Percentiles rank a stretch among this genome's conserved stretches.
Conservation (phyloP, 495 filamentous ascomycete genomes). For the Astrothelium subdiscretum region DNA sequence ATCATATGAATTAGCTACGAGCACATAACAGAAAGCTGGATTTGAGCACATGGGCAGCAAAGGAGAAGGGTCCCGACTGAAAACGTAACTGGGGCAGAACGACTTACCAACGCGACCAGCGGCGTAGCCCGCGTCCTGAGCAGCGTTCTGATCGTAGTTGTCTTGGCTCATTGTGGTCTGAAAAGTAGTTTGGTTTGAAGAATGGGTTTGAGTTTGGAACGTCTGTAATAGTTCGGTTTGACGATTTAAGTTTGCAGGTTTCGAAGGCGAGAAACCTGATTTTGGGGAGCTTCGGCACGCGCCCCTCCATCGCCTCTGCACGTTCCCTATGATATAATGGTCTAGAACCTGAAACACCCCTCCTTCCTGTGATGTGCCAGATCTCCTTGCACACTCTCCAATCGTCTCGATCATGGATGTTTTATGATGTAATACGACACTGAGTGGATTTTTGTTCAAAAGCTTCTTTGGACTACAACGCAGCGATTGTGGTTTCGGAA, state of each 20-base stretch:
- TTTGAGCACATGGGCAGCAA: no score
- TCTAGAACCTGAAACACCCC: no score
- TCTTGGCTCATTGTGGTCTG: not conserved
- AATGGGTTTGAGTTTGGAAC: not conserved
- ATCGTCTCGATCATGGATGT: no score
- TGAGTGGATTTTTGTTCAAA: no score
- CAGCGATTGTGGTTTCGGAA: no score
- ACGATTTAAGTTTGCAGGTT: not conserved
- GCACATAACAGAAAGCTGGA: not conserved
- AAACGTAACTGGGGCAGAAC: not conserved
- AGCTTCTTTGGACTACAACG: no score
- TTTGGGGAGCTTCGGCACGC: not conserved
- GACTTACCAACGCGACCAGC: constrained; percentile 9
- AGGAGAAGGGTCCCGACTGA: not conserved
- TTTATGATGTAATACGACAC: no score
- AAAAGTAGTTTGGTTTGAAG: not conserved
- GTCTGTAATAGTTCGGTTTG: not conserved
- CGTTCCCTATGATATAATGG: no score
- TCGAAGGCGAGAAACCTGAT: no score
- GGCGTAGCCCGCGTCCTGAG: constrained; percentile 4
- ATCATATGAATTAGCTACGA: not conserved
- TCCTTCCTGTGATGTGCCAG: no score
- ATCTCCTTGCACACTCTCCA: no score
- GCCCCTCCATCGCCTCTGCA: no score
- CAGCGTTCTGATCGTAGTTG: constrained; percentile 6